Evolutionary conservation across 371 early-diverging fungal species (phyloP).

Genomic region (Mucor plumbeus): DNA sequence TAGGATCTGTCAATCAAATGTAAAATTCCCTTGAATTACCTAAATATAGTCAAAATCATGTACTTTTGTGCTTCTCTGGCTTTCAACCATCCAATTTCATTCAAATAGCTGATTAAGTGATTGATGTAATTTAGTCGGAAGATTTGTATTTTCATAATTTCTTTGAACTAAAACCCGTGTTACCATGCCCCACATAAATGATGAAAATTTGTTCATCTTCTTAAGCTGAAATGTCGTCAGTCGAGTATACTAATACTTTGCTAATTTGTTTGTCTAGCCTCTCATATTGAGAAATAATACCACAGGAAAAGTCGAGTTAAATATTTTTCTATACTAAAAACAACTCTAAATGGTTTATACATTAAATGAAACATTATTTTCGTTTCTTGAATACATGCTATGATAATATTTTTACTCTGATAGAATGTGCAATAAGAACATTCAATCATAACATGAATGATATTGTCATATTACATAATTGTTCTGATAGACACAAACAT

Average conservation of each 20-base stretch:
- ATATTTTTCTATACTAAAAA: no score
- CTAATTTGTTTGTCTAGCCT: no score
- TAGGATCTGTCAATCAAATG: conserved; percentile 4
- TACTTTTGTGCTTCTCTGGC: neutral
- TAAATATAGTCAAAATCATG: conserved; percentile 4
- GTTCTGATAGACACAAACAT: no score
- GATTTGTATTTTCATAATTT: neutral
- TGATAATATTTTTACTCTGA: no score
- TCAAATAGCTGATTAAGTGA: neutral
- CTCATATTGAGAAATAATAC: no score
- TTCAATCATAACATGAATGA: no score
- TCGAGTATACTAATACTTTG: neutral
- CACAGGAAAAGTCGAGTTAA: no score
- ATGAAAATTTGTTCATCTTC: neutral
- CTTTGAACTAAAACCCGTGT: neutral
- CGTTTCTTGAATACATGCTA: no score
- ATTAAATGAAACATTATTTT: no score
- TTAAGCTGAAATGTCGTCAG: neutral
- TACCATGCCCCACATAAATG: neutral
- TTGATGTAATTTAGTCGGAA: conserved; percentile 3
- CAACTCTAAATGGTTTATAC: no score
- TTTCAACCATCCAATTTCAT: neutral
- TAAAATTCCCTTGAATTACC: neutral
- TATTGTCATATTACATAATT: no score
- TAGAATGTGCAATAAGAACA: no score